These are phyloP conservation scores for Chytriomyces confervae DNA, from an alignment of 192 early-diverging fungal species.

Conservation along the genomic window DNA sequence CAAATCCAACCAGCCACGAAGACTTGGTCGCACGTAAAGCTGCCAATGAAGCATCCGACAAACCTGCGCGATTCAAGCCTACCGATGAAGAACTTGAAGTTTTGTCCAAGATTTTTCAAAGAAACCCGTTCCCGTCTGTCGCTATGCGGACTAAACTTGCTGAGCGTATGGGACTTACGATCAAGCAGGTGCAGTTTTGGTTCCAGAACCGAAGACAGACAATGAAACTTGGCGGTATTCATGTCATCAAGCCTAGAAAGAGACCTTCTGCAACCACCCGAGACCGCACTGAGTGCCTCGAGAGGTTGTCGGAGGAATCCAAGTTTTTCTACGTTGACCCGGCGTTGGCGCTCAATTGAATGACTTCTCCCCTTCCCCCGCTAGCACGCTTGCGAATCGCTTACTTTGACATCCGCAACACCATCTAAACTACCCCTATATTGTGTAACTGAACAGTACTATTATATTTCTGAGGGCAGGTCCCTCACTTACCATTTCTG, in stretches of 20 bases:
- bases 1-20: background rate
- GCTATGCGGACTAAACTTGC: background rate
- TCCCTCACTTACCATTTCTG: too few relatives aligned
- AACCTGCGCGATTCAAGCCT: constrained; percentile 4
- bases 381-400: too few relatives aligned
- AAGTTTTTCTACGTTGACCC: constrained; percentile 5
- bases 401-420: too few relatives aligned
- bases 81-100: background rate
- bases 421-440: too few relatives aligned
- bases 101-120: background rate
- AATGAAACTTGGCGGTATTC: constrained; percentile 9
- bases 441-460: too few relatives aligned
- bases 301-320: background rate
- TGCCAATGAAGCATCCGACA: background rate
- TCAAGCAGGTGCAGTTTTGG: constrained; percentile 31
- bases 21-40: background rate
- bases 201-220: constrained; percentile 27
- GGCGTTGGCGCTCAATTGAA: too few relatives aligned
- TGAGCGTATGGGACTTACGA: constrained; percentile 17
- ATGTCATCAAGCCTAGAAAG: constrained; percentile 29
- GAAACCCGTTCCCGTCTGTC: background rate
- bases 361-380: too few relatives aligned
- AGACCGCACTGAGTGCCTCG: background rate
- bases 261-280: background rate
- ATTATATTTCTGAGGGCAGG: too few relatives aligned